phyloP scores from a whole-genome alignment of 306 rosid species.

The Quercus robur region DNA sequence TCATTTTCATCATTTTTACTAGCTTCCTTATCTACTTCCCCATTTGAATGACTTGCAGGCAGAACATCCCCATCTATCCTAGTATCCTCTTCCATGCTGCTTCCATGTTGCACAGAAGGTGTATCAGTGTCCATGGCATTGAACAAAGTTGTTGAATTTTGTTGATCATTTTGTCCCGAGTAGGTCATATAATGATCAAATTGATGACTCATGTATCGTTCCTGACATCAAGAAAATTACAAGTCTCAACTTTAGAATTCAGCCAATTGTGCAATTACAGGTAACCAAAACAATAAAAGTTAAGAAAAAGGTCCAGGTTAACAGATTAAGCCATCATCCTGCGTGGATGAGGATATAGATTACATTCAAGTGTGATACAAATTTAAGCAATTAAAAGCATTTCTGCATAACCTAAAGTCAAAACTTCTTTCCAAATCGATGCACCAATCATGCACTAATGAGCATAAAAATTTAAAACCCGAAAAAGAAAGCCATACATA shows the following conservation, averaged over 20 bases:
- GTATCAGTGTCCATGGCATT: not conserved
- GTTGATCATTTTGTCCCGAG: not conserved
- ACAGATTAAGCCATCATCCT: not conserved
- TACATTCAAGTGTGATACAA: no score
- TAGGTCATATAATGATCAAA: not conserved
- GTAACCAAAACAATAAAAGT: not conserved
- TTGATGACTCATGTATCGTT: not conserved
- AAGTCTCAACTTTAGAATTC: not conserved
- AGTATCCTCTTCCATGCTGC: not conserved
- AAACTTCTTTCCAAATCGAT: not conserved
- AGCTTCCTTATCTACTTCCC: not conserved
- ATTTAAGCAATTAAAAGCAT: not conserved
- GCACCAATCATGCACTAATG: not conserved
- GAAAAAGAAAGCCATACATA: conserved; percentile 46
- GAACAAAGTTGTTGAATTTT: not conserved
- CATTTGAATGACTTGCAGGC: not conserved
- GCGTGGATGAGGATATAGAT: not conserved
- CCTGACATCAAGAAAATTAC: not conserved
- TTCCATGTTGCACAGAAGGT: not conserved
- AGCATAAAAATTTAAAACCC: not conserved
- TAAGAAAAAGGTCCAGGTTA: not conserved
- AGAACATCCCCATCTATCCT: not conserved
- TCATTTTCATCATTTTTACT: not conserved
- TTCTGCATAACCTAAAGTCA: not conserved
- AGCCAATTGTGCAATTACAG: not conserved